Conservation (phyloP, 371 early-diverging fungal species). For the Vittaforma corneae region DNA sequence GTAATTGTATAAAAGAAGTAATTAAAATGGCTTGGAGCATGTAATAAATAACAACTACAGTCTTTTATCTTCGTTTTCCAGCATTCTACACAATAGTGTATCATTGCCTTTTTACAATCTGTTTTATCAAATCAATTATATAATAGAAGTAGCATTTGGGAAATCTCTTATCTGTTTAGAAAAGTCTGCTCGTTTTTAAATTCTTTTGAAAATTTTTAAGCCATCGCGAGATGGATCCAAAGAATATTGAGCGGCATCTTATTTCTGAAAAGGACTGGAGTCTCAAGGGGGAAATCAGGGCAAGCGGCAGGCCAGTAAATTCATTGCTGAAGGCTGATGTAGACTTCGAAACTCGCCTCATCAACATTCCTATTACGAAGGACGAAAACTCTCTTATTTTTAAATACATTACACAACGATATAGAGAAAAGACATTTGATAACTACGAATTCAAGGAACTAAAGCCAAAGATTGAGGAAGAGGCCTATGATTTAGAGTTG, state of each 20-base stretch:
- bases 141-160: too few species aligned
- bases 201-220: too few species aligned
- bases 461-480: conserved; percentile 3
- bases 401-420: conserved; percentile 9
- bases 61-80: too few species aligned
- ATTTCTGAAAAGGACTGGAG: not conserved
- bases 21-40: too few species aligned
- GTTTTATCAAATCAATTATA: too few species aligned
- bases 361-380: conserved; percentile 23
- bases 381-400: conserved; percentile 7
- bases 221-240: too few species aligned
- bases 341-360: conserved; percentile 12
- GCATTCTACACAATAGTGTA: too few species aligned
- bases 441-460: conserved; percentile 19
- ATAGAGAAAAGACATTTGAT: conserved; percentile 26
- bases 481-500: not conserved
- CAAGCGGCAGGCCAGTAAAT: conserved; percentile 1
- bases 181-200: too few species aligned
- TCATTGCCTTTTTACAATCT: too few species aligned
- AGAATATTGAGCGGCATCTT: not conserved
- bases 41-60: too few species aligned
- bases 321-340: conserved; percentile 8
- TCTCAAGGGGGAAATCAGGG: not conserved
- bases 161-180: too few species aligned
- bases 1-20: too few species aligned